Base-by-base conservation (phyloP, 495 filamentous ascomycete genomes). In the Lindgomyces ingoldianus region DNA sequence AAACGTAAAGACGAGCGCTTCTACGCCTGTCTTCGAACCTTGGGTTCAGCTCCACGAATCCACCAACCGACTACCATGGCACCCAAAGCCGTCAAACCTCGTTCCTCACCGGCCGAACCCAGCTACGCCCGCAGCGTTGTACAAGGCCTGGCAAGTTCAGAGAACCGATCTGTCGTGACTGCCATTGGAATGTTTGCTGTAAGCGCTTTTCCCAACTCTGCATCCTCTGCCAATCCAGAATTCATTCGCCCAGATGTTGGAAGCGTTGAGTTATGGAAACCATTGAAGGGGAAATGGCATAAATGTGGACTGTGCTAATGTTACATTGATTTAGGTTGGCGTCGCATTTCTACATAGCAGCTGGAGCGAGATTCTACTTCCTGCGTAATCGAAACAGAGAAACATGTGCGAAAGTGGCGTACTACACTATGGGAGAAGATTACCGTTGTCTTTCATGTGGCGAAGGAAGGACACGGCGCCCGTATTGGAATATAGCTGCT, bases 311-410 rank as follows among this genome's bases (percentile, higher is more conserved):
- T 18, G 33, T 56, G 58, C 64, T 60, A 48, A 64, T 33, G 19
- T 29, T 24, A 8, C 39, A 45, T 72, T 16, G 6, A 68, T 33
- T 3, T 39, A 91, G 88, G 85, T 81, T 67, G 87, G 87, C 62
- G 82, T 91, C 48, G 85, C 88, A 50, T 89, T 91, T 79, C 79
- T 91, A 65, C 81, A 86, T 72, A 89, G 86, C 78, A 85, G 84
- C 70, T 88, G 87, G 83, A 82, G 83, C 81, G 88, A 90, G 78
- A 80, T 87, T 72, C 79, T 91, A 59, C 80, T 90, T 57, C 88
- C 89, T 70, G 85, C 86, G 85, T 91, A 29, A 62, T 16, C n/a
- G 18, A 47, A 39, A 1, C 39, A 27, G 41, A 25, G 30, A 18
- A 57, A 8, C 3, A 60, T 29, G 45, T 14, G 14, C 14, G 33